phyloP scores from a whole-genome alignment of 2,329 filamentous ascomycete species.

The Aspergillus persii region DNA sequence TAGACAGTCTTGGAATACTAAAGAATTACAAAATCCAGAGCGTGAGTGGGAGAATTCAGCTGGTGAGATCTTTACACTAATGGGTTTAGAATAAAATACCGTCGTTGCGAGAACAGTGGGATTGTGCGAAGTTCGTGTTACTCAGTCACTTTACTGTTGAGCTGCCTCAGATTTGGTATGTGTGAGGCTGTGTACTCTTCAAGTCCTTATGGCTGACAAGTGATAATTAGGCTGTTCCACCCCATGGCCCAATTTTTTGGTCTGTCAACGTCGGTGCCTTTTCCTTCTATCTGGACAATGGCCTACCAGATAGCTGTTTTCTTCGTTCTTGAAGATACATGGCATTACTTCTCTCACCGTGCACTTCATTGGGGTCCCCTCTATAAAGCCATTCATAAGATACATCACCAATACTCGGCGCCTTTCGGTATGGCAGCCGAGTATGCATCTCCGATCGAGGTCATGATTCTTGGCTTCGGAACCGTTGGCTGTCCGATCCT shows the following conservation, averaged over 20 bases:
- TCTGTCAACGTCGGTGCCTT: conserved; percentile 82
- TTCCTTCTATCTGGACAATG: conserved; percentile 83
- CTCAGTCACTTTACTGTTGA: conserved; percentile 97
- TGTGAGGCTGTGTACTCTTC: background rate
- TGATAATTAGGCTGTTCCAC: conserved; percentile 71
- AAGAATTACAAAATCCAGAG: conserved; percentile 93
- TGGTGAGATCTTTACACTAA: background rate
- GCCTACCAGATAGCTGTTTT: conserved; percentile 87
- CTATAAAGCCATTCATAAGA: conserved; percentile 97
- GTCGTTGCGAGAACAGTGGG: conserved; percentile 88
- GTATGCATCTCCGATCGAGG: conserved; percentile 96
- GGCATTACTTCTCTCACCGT: conserved; percentile 98
- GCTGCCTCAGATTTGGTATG: conserved; percentile 89
- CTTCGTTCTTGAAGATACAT: conserved; percentile 93
- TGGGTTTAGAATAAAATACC: conserved; percentile 70
- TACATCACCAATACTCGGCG: conserved; percentile 97
- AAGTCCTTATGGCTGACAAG: conserved; percentile 7
- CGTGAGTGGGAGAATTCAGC: conserved; percentile 49
- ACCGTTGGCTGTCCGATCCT: conserved; percentile 78
- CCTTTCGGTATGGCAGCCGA: conserved; percentile 95
- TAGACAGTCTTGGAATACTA: conserved; percentile 84
- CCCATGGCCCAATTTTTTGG: conserved; percentile 91
- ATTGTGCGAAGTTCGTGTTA: conserved; percentile 89
- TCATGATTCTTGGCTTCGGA: conserved; percentile 88
- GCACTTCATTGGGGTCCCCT: conserved; percentile 89